Evolutionary conservation across 2,329 filamentous ascomycete genomes (phyloP).

Genomic region (Diaporthe amygdali): DNA sequence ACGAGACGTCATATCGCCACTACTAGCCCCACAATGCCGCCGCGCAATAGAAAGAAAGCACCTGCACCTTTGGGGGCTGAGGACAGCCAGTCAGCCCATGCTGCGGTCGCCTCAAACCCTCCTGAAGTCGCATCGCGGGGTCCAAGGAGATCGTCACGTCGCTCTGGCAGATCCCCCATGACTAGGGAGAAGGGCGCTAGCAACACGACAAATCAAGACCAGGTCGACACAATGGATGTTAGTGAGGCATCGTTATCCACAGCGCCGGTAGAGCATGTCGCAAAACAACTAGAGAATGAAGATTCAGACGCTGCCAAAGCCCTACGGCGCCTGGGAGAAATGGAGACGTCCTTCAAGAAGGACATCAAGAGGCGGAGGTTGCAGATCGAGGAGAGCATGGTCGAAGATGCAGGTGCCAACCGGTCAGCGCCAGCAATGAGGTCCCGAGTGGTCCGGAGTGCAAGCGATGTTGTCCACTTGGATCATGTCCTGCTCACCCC

Average conservation of each 20-base stretch:
- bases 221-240: not conserved
- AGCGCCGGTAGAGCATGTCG: not conserved
- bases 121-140: not conserved
- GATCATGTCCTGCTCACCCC: conserved; percentile 31
- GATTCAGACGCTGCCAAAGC: conserved; percentile 42
- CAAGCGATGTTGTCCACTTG: conserved; percentile 14
- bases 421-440: not conserved
- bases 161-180: not conserved
- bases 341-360: conserved; percentile 52
- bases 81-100: not conserved
- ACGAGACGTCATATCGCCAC: conserved; percentile 21
- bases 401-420: conserved; percentile 24
- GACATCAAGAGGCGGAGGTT: conserved; percentile 51
- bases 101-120: not conserved
- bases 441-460: not conserved
- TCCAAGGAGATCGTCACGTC: conserved; percentile 18
- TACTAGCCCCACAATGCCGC: conserved; percentile 13
- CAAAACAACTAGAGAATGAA: not conserved
- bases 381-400: conserved; percentile 48
- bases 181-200: not conserved
- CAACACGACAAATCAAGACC: not conserved
- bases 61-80: not conserved
- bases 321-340: conserved; percentile 51
- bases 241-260: not conserved
- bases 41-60: conserved; percentile 11